These are phyloP conservation scores for Akanthomyces muscarius DNA, from an alignment of 2,329 filamentous ascomycete species.

Conservation along the genomic window DNA sequence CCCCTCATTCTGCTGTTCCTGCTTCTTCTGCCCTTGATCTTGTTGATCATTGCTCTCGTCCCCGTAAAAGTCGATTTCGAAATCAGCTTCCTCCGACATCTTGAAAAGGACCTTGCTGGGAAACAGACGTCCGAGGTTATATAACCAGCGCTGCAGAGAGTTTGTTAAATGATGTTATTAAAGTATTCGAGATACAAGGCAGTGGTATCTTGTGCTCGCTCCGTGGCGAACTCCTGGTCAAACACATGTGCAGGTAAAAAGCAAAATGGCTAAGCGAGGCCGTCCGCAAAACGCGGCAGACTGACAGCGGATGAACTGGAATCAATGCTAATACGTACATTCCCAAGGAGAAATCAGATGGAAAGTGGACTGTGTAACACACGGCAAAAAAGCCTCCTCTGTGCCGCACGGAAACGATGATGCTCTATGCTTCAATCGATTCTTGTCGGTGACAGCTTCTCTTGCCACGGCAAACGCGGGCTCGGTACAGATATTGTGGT, in stretches of 20 bases:
- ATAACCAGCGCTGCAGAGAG: constrained; percentile 12
- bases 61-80: constrained; percentile 70
- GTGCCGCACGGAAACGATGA: constrained; percentile 47
- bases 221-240: not conserved
- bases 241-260: constrained; percentile 1
- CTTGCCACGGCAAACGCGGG: not conserved
- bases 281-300: constrained; percentile 27
- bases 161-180: constrained; percentile 18
- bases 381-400: constrained; percentile 43
- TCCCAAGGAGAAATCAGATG: constrained; percentile 29
- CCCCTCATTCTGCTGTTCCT: constrained; percentile 18
- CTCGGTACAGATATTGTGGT: constrained; percentile 16
- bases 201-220: not conserved
- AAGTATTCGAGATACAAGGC: constrained; percentile 18
- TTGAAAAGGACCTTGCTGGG: constrained; percentile 20
- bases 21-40: constrained; percentile 26
- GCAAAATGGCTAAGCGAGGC: not conserved
- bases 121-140: constrained; percentile 4
- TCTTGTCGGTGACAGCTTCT: constrained; percentile 15
- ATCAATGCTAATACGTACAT: constrained; percentile 54
- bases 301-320: constrained; percentile 34
- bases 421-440: constrained; percentile 57
- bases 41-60: constrained; percentile 49
- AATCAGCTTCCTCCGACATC: constrained; percentile 69
- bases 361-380: constrained; percentile 27